Evolutionary conservation across 2,329 filamentous ascomycete genomes (phyloP), one percentile per base, ranked within the genome.

Genomic region (Teratosphaeria viscida): DNA sequence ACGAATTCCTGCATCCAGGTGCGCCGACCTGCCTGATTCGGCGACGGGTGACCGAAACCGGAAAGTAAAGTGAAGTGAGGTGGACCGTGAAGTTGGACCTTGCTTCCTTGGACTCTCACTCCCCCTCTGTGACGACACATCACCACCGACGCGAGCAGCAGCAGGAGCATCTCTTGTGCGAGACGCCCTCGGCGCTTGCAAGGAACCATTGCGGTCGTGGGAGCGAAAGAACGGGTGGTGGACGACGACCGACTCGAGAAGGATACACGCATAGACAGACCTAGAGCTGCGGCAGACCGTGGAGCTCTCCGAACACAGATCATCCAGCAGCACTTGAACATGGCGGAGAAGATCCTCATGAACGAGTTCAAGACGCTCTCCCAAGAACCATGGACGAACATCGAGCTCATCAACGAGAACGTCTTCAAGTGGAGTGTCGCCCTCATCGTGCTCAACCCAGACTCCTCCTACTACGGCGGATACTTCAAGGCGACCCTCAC

Each of bases 381-480:
- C 58, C 91, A 94, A 74, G 92, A 96, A 80, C 90, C 90, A 73
- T 99, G 92, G 92, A 88, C 95, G 19, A 85, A 92, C 67, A 90
- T 96, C 66, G 88, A 94, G 84, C 80, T 91, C 39, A 83, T 90
- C 64, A 84, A 91, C 68, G 82, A 86, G n/a, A 90, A 94, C 72
- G 85, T 97, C 63, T 87, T 95, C 71, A 82, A 85, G 64, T 97
- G 94, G 92, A 85, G 84, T 62, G 79, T 97, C 55, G 92, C 88
- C 3, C 83, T 99, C 60, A 92, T 96, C 77, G 90, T 96, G 43
- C 83, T 96, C 69, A 97, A 97, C 75, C 84, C 89, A 0, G 92
- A 96, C 67, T 96, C 91, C 63, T 81, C 88, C 64, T 97, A 95
- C 79, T 87, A 96, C 69, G 92, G 92, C 61, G 94, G 89, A 65